These are phyloP conservation scores for Quillaja saponaria DNA, from an alignment of 306 rosid species.

Conservation along the genomic window DNA sequence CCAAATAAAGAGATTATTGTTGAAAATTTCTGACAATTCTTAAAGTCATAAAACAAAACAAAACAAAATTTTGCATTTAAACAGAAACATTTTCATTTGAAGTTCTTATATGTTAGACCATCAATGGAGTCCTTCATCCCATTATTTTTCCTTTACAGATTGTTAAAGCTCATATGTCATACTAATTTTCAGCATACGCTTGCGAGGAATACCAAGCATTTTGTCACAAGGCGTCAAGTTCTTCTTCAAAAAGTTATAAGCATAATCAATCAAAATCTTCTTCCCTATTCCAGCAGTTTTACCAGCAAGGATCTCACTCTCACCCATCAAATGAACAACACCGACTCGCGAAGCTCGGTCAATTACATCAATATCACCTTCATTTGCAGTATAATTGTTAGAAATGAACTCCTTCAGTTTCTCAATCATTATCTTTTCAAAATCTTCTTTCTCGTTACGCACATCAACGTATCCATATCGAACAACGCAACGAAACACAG, in stretches of 20 bases:
- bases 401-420: slow-evolving; percentile 48
- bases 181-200: slow-evolving; percentile 76
- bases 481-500: slow-evolving; percentile 62
- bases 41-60: too few relatives aligned
- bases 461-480: slow-evolving; percentile 73
- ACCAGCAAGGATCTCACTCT: slow-evolving; percentile 59
- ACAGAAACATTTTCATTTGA: too few relatives aligned
- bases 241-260: slow-evolving; percentile 53
- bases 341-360: slow-evolving; percentile 56
- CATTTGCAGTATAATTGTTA: background rate
- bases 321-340: slow-evolving; percentile 70
- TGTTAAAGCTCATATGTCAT: slow-evolving; percentile 72
- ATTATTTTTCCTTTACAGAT: too few relatives aligned
- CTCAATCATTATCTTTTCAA: slow-evolving; percentile 54
- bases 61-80: too few relatives aligned
- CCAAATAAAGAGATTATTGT: too few relatives aligned
- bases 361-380: slow-evolving; percentile 40
- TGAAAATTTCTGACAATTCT: too few relatives aligned
- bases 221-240: slow-evolving; percentile 60
- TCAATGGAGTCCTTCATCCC: too few relatives aligned
- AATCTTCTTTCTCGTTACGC: slow-evolving; percentile 54
- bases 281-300: slow-evolving; percentile 44
- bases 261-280: slow-evolving; percentile 59
- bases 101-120: too few relatives aligned
- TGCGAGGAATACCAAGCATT: slow-evolving; percentile 62